Percentiles rank a stretch among this genome's conserved stretches.
These are phyloP conservation scores for Tolypocladium ovalisporum DNA, from an alignment of 2,329 filamentous ascomycete species.

Conservation along the genomic window DNA sequence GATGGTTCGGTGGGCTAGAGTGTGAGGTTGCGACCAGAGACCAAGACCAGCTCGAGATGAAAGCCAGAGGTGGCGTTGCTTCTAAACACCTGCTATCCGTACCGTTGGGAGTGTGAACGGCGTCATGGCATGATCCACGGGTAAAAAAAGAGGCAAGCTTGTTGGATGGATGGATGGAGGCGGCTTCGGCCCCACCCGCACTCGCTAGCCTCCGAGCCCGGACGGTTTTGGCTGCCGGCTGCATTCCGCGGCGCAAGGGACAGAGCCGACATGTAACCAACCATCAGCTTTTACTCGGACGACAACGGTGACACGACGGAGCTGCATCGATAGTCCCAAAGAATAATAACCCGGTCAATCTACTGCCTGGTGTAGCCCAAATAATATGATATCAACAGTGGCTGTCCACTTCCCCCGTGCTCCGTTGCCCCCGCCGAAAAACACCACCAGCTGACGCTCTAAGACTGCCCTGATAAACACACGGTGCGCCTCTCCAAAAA, in stretches of 20 bases:
- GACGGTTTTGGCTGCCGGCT: not conserved
- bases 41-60: not conserved
- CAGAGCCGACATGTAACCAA: not conserved
- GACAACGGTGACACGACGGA: not conserved
- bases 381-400: not conserved
- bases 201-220: not conserved
- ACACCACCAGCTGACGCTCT: not conserved
- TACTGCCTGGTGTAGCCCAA: not conserved
- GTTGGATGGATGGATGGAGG: not conserved
- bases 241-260: not conserved
- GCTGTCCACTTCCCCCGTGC: not conserved
- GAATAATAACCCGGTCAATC: not conserved
- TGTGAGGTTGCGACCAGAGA: not conserved
- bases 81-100: not conserved
- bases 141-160: not conserved
- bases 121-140: not conserved
- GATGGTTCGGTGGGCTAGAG: not conserved
- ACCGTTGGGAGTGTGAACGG: not conserved
- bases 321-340: not conserved
- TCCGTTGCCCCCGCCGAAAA: not conserved
- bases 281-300: too few relatives aligned
- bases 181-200: not conserved
- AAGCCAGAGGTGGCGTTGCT: not conserved
- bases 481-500: not conserved
- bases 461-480: not conserved